Conservation (phyloP, 2,329 filamentous ascomycete genomes). For the Orbilia ellipsospora region DNA sequence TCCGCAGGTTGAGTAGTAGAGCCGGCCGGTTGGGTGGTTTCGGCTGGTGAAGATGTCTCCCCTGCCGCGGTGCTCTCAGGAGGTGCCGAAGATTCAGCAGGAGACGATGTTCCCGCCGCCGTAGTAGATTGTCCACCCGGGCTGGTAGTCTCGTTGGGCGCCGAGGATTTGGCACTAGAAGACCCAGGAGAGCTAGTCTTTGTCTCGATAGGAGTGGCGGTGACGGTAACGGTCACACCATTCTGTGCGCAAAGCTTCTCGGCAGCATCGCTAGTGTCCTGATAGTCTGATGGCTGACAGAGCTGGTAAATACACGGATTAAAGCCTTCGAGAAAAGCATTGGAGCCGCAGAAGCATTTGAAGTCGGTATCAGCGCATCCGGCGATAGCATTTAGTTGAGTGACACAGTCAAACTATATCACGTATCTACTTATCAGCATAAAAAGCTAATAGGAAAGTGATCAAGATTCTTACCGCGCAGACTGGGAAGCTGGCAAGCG, state of each 20-base stretch:
- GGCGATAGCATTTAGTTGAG: conserved; percentile 20
- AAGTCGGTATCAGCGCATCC: conserved; percentile 14
- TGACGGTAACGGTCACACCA: conserved; percentile 38
- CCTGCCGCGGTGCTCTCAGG: background rate
- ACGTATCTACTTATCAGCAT: background rate
- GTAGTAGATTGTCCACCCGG: background rate
- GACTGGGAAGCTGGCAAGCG: conserved; percentile 20
- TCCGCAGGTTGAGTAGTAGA: background rate
- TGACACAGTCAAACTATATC: conserved; percentile 27
- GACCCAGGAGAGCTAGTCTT: background rate
- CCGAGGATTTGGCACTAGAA: background rate
- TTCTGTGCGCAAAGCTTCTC: conserved; percentile 27
- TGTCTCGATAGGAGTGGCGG: conserved; percentile 21
- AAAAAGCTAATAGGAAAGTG: background rate
- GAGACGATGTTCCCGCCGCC: background rate
- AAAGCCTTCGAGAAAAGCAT: conserved; percentile 27
- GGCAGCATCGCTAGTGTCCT: conserved; percentile 18
- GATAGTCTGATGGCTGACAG: conserved; percentile 24
- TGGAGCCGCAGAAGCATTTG: conserved; percentile 31
- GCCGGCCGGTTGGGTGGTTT: conserved; percentile 8
- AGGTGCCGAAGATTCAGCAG: conserved; percentile 10
- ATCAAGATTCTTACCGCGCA: conserved; percentile 36
- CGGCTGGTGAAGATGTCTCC: conserved; percentile 5
- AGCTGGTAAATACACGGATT: conserved; percentile 18
- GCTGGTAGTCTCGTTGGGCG: conserved; percentile 7